phyloP scores from a whole-genome alignment of 768 basidiomycete species.

The Rhizopogon salebrosus region DNA sequence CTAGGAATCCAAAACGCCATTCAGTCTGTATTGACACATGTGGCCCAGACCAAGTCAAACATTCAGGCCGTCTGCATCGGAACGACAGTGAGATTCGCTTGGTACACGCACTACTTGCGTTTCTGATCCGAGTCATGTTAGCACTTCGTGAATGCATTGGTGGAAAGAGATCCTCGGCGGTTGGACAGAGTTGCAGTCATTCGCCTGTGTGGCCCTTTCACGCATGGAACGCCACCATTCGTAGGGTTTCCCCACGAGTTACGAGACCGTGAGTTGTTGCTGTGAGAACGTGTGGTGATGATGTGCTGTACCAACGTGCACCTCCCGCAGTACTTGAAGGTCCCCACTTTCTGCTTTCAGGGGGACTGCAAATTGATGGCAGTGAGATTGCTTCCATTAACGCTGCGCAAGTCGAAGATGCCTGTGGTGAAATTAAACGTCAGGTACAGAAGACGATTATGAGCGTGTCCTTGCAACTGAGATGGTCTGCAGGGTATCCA shows the following conservation, averaged over 20 bases:
- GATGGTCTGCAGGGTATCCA: conserved; percentile 14
- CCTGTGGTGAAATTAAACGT: conserved; percentile 35
- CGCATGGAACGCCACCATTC: conserved; percentile 53
- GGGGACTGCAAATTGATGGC: conserved; percentile 43
- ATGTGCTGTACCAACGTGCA: conserved; percentile 10
- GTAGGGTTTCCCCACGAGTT: conserved; percentile 42
- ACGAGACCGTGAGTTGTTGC: conserved; percentile 21
- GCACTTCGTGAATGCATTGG: conserved; percentile 57
- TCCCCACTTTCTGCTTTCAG: conserved; percentile 31
- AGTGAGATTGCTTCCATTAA: conserved; percentile 38
- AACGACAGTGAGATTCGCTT: conserved; percentile 40
- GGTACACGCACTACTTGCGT: not conserved
- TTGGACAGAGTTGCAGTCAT: conserved; percentile 59
- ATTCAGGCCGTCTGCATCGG: conserved; percentile 55
- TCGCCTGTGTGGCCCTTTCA: conserved; percentile 57
- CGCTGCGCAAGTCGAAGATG: conserved; percentile 39
- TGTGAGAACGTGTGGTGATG: not conserved
- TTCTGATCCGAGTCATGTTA: conserved; percentile 16
- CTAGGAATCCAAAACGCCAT: conserved; percentile 53
- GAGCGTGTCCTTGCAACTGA: not conserved
- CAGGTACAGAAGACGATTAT: conserved; percentile 12
- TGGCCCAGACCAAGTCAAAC: conserved; percentile 26
- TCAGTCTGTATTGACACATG: conserved; percentile 36
- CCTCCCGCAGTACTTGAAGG: conserved; percentile 19
- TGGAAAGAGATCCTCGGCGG: conserved; percentile 49